Percentiles rank a stretch among this genome's conserved stretches.
Conservation (phyloP, 2,329 filamentous ascomycete genomes). For the Sclerotinia nivalis region DNA sequence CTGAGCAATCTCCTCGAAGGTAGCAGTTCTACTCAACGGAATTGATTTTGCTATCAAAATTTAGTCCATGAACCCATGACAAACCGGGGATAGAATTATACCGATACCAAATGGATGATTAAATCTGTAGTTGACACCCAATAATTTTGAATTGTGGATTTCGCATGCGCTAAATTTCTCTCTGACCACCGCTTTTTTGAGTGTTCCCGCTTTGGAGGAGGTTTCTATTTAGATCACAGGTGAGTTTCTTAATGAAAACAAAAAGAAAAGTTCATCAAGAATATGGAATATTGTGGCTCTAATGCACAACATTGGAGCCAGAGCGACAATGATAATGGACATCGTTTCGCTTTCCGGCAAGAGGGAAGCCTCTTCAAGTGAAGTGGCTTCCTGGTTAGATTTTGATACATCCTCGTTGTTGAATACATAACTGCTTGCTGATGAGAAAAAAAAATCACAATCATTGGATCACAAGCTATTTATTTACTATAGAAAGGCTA, state of each 20-base stretch:
- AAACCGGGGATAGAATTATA: constrained; percentile 33
- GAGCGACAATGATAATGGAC: too few relatives aligned
- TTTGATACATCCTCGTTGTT: too few relatives aligned
- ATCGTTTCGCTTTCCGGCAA: too few relatives aligned
- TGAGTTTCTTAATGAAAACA: not conserved
- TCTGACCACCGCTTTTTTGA: not conserved
- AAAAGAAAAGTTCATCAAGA: too few relatives aligned
- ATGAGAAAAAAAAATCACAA: not conserved
- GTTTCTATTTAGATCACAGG: not conserved
- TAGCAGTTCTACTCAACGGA: constrained; percentile 49
- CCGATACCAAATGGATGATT: constrained; percentile 42
- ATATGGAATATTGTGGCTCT: too few relatives aligned
- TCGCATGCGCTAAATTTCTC: not conserved
- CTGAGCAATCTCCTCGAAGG: constrained; percentile 48
- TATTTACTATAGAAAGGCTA: not conserved
- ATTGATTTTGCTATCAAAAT: constrained; percentile 50
- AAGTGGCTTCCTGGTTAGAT: too few relatives aligned
- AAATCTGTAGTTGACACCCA: not conserved
- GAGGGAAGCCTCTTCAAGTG: too few relatives aligned
- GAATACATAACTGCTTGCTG: too few relatives aligned
- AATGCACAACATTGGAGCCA: too few relatives aligned
- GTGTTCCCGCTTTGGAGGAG: not conserved
- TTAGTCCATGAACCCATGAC: constrained; percentile 22
- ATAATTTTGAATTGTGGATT: too few relatives aligned
- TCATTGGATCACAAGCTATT: too few relatives aligned